A percentile compares a stretch with the other conserved stretches of the same genome.
These are phyloP conservation scores for Solanum chiquidenum DNA, from an alignment of 257 asterid species.

Conservation along the genomic window DNA sequence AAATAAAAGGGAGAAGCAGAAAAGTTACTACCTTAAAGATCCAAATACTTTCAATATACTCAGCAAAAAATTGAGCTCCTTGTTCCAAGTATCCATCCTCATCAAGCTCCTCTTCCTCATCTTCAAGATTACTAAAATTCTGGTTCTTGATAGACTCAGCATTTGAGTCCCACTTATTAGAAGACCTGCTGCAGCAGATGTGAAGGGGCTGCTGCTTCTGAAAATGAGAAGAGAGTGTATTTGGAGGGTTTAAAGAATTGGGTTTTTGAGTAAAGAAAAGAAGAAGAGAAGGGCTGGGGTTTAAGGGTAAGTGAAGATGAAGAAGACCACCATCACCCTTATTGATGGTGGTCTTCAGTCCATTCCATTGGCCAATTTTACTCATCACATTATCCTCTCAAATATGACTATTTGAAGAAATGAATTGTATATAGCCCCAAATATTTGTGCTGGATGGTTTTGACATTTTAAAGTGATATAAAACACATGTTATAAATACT, in stretches of 20 bases:
- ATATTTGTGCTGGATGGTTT: not conserved
- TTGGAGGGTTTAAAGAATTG: not conserved
- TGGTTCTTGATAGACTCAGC: conserved; percentile 35
- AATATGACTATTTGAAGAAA: not conserved
- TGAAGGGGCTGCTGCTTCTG: conserved; percentile 11
- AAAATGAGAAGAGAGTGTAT: not conserved
- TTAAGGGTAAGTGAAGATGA: not conserved
- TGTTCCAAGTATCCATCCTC: conserved; percentile 22
- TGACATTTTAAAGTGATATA: not conserved
- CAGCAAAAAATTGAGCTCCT: conserved; percentile 43
- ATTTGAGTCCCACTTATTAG: conserved; percentile 54
- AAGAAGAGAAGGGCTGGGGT: not conserved
- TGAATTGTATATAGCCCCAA: not conserved
- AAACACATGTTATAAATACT: not conserved
- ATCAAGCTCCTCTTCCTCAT: conserved; percentile 13
- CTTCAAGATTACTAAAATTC: conserved; percentile 1
- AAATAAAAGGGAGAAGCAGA: not conserved
- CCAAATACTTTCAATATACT: conserved; percentile 75
- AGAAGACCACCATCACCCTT: conserved; percentile 7
- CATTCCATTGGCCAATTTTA: not conserved
- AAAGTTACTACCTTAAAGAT: conserved; percentile 48
- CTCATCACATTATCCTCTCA: not conserved
- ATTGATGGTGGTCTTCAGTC: not conserved
- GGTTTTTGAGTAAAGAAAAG: not conserved
- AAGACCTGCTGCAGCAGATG: conserved; percentile 19